phyloP scores from a whole-genome alignment of 495 filamentous ascomycete species.

The Podospora conica region DNA sequence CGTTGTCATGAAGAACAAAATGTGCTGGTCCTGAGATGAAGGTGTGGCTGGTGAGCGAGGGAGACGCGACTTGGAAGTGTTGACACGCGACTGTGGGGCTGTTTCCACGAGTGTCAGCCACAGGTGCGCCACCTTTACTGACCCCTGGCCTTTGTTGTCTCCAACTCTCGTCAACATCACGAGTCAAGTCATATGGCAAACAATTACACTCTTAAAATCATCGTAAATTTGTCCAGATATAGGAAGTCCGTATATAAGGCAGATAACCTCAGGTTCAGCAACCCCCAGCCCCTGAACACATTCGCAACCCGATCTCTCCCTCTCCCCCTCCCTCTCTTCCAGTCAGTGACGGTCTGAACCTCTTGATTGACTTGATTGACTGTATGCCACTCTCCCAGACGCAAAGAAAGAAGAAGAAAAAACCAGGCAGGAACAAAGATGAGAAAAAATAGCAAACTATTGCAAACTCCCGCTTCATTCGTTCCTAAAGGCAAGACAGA shows the following conservation, averaged over 20 bases:
- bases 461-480: neutral
- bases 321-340: too few relatives aligned
- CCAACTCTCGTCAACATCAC: neutral
- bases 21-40: neutral
- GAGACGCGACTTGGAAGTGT: neutral
- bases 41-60: neutral
- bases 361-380: neutral
- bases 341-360: too few relatives aligned
- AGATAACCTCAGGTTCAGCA: too few relatives aligned
- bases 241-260: too few relatives aligned
- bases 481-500: neutral
- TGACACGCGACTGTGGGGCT: neutral
- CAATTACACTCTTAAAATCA: neutral
- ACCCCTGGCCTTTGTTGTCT: neutral
- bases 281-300: too few relatives aligned
- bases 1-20: neutral
- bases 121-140: neutral
- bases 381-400: neutral
- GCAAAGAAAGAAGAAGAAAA: neutral
- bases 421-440: neutral
- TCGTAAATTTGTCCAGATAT: too few relatives aligned
- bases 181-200: too few relatives aligned
- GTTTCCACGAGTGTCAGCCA: neutral
- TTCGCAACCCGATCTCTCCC: too few relatives aligned
- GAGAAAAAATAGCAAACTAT: neutral